Base-by-base conservation (phyloP, 345 rosid species). In the Populus pruinosa region DNA sequence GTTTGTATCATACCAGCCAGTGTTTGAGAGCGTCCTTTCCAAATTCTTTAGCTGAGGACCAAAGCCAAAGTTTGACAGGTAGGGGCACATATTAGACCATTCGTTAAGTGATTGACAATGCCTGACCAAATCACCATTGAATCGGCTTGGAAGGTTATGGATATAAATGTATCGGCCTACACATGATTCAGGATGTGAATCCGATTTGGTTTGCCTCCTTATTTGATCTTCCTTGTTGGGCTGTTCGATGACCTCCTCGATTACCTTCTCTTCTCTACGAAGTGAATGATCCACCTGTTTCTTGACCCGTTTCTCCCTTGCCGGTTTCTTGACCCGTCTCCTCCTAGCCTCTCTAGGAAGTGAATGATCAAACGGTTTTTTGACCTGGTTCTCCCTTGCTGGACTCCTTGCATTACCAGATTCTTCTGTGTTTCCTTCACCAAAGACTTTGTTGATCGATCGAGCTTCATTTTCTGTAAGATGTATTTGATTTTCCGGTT, bases 1-100 rank as follows among this genome's bases (percentile, higher is more conserved):
- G 50, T 90, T 85, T 1, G 98, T 94, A 0, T 86, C 86, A 71
- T 78, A 94, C 93, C 97, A 94, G 23, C 96, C 94, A 9, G 85
- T 62, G 18, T 70, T 55, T 1, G 85, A 77, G 64, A 85, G 75
- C 9, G 87, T 82, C 61, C 81, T 86, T 1, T 82, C 90, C 27
- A 81, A 25, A 47, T 84, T 84, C 13, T 82, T 78, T 6, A 91
- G 47, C 20, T n/a, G 72, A 0, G 89, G 92, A 6, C 97, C 97
- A 25, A 93, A 82, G 5, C 95, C 97, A 0, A 79, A 76, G 76
- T 91, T 91, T 0, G 94, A 83, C 11, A 88, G 69, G 39, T 76
- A 77, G 14, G 81, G 85, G 62, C 98, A 93, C 94, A 90, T 90
- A 62, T 89, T 84, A 0, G 82, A 77, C 97, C 97, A 90, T 20